Evolutionary conservation across 768 basidiomycete genomes (phyloP), one percentile per base, ranked within the genome.

Genomic region (Tubosaeta sp.): DNA sequence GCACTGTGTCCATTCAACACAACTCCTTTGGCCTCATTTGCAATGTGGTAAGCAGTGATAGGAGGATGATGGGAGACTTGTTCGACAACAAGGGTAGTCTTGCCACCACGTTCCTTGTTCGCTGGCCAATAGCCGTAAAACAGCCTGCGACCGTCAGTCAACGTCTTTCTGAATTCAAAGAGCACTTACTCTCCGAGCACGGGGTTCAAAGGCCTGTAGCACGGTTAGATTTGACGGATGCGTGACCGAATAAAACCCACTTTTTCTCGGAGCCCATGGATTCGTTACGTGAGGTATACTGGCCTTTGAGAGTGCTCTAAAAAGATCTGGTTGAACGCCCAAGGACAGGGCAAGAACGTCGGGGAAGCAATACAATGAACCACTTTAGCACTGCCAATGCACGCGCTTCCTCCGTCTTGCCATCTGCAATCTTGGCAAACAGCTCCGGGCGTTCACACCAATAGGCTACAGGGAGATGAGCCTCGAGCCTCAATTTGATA

Each of bases 231-330:
- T 12, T 43, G 57, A 50, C 6, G 48, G 12, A 51, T 41, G 7
- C 27, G 16, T 34, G 17, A 53, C 32, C 25, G 19, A 12, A 29
- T 7, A 17, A 33, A 5, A 73, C 83, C 44, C 56, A 91, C 90
- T 98, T 98, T 78, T 98, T 98, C 80, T 98, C 95, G 1, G 90
- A 92, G 13, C 95, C 95, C 83, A 93, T 87, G 57, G 86, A 85
- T 73, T 97, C 94, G 62, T 97, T 97, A 45, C 95, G 77, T 16
- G 91, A 91, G 38, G 90, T 97, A 68, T 94, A 94, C 65, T 97
- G 94, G 13, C 92, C 95, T 68, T 94, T 97, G 46, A 99, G 79
- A 0, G 95, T 99, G 62, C 86, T 86, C 87, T 88, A 52, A 14
- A 39, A 51, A 22, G 17, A 29, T 22, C n/a, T 37, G 17, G 19